A percentile compares a stretch with the other conserved stretches of the same genome.
phyloP scores from a whole-genome alignment of 805 yeast genomes.

The Suhomyces prunicola region DNA sequence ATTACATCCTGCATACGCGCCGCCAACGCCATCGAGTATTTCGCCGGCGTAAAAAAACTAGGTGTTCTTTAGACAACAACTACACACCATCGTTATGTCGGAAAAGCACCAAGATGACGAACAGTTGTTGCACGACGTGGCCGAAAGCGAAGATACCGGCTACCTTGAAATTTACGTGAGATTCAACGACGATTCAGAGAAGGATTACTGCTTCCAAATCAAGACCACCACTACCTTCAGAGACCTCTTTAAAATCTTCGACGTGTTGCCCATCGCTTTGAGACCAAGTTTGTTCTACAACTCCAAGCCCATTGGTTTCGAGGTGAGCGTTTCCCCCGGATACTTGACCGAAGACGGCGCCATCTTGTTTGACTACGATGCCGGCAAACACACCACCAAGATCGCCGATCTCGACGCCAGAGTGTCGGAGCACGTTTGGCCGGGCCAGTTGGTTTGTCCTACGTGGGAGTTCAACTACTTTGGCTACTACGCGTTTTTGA shows the following conservation, averaged over 20 bases:
- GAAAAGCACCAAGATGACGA: conserved; percentile 9
- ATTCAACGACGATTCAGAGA: conserved; percentile 78
- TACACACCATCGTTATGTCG: not conserved
- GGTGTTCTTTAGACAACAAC: not conserved
- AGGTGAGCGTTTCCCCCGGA: conserved; percentile 68
- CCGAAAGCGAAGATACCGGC: conserved; percentile 23
- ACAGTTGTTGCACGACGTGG: conserved; percentile 20
- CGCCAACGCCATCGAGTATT: not conserved
- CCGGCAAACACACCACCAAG: conserved; percentile 46
- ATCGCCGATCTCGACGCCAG: conserved; percentile 47
- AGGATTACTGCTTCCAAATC: conserved; percentile 87
- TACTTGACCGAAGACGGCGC: conserved; percentile 81
- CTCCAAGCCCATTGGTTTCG: conserved; percentile 60
- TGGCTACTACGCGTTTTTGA: conserved; percentile 38
- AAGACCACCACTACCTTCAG: conserved; percentile 55
- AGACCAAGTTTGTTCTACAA: conserved; percentile 78
- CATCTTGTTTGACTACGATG: conserved; percentile 61
- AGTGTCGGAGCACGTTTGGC: conserved; percentile 68
- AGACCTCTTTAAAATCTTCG: conserved; percentile 60
- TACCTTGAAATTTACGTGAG: conserved; percentile 63
- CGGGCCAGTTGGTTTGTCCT: conserved; percentile 86
- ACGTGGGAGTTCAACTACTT: conserved; percentile 54
- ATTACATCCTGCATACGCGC: not conserved
- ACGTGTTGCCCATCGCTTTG: conserved; percentile 65
- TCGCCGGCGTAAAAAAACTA: not conserved